Evolutionary conservation across 768 basidiomycete genomes (phyloP), one percentile per base, ranked within the genome.

Genomic region (Kwoniella pini): DNA sequence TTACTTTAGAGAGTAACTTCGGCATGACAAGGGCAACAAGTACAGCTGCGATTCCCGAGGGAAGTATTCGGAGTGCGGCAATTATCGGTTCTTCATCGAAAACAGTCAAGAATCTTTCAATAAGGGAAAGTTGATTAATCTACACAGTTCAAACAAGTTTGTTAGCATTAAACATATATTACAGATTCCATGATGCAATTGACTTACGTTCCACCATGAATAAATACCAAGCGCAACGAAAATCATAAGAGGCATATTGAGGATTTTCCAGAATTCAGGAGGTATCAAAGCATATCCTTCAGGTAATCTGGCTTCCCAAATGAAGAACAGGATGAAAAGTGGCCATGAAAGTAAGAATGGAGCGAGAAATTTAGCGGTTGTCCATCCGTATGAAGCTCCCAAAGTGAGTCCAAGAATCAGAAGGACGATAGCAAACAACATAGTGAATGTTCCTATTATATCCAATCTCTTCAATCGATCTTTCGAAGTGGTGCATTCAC

Each of bases 351-450:
- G 53, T 19, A 73, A 52, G 63, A 77, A 67, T 13, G 75, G 70
- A 5, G 65, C 72, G 54, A 74, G 61, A 62, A 75, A 75, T 21
- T 64, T 54, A 12, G 74, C 69, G 3, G 64, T 64, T 27, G 61
- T 68, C 62, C 64, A 78, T n/a, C 77, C 75, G 49, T 78, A 65
- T 15, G 67, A 64, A 12, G 74, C 72, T 17, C 75, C 75, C n/a
- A 70, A 55, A 4, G 77, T 78, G 9, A 76, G 60, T 42, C 74
- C 77, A 26, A 76, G 69, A 44, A 77, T 70, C 54, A 77, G 65
- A 6, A 75, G 68, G 53, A 76, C 57, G 62, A 76, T 68, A 5
- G 65, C 62, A 21, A 65, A 49, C 17, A 74, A 66, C 65, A 74
- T 74, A 42, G 60, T 44, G 43, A 73, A 62, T 0, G 61, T 62